phyloP scores from a whole-genome alignment of 306 rosid species.

The Castanea mollissima region DNA sequence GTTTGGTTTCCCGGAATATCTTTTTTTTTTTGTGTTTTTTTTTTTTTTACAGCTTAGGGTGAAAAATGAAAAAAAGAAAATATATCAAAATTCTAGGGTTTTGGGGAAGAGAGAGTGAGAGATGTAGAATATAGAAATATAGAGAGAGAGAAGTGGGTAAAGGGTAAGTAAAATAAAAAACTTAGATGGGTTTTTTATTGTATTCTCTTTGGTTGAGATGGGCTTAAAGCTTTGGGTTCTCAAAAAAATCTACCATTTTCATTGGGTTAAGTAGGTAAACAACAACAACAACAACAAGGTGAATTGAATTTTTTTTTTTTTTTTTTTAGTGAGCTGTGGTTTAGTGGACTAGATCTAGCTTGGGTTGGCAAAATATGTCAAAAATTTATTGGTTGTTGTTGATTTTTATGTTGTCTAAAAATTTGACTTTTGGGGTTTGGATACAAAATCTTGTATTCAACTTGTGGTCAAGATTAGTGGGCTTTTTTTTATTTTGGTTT shows the following conservation, averaged over 20 bases:
- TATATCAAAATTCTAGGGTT: constrained; percentile 13
- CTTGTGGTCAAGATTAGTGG: constrained; percentile 40
- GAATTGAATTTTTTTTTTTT: no score
- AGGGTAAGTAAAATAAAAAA: constrained; percentile 16
- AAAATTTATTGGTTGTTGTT: constrained; percentile 21
- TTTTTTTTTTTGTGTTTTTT: not conserved
- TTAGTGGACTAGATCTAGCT: constrained; percentile 30
- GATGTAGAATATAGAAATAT: not conserved
- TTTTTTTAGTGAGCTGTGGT: not conserved
- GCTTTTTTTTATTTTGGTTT: not conserved
- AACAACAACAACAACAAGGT: not conserved
- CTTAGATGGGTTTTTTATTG: not conserved
- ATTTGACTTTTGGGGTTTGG: constrained; percentile 27
- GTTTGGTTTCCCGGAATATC: constrained; percentile 9
- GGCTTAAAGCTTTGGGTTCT: constrained; percentile 1
- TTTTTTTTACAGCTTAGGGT: constrained; percentile 39
- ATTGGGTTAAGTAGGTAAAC: not conserved
- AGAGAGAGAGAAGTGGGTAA: constrained; percentile 24
- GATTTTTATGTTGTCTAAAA: constrained; percentile 17
- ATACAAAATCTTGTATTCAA: constrained; percentile 29
- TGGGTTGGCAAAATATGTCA: constrained; percentile 14
- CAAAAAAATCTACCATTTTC: constrained; percentile 2
- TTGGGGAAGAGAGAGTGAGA: not conserved
- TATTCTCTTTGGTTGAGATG: not conserved
- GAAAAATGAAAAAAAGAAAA: constrained; percentile 18